Conservation (phyloP, 2,329 filamentous ascomycete genomes). For the Penicillium sp. region DNA sequence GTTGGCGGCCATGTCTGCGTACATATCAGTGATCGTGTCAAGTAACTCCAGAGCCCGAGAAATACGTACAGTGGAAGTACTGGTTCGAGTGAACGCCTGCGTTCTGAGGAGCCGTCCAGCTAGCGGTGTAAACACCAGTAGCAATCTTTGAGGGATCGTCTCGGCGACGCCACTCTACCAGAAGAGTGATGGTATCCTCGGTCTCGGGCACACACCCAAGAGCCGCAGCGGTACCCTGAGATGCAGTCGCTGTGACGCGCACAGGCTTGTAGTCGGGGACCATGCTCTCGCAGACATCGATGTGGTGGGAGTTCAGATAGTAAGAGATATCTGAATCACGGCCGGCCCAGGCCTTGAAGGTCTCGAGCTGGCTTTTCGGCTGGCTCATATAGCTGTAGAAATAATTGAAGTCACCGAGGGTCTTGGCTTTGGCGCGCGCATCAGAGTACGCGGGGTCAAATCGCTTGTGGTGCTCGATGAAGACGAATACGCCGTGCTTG, state of each 20-base stretch:
- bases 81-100: constrained; percentile 96
- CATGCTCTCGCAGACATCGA: constrained; percentile 93
- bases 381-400: constrained; percentile 98
- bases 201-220: constrained; percentile 79
- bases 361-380: constrained; percentile 87
- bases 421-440: constrained; percentile 73
- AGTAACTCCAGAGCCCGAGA: not conserved
- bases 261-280: constrained; percentile 77
- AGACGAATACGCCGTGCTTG: constrained; percentile 81
- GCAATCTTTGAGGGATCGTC: constrained; percentile 69
- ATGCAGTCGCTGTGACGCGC: constrained; percentile 76
- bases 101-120: constrained; percentile 89
- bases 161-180: constrained; percentile 84
- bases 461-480: constrained; percentile 95
- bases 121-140: constrained; percentile 88
- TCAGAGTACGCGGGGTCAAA: constrained; percentile 93
- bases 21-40: not conserved
- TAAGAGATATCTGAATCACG: constrained; percentile 92
- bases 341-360: constrained; percentile 92
- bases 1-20: constrained; percentile 68
- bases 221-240: constrained; percentile 74
- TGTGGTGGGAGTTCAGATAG: constrained; percentile 93
- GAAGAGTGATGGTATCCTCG: constrained; percentile 88
- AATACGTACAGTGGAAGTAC: constrained; percentile 75
- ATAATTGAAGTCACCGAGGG: constrained; percentile 93